Conservation (phyloP, 1,284 basidiomycete genomes). For the Spongiforma sp. region DNA sequence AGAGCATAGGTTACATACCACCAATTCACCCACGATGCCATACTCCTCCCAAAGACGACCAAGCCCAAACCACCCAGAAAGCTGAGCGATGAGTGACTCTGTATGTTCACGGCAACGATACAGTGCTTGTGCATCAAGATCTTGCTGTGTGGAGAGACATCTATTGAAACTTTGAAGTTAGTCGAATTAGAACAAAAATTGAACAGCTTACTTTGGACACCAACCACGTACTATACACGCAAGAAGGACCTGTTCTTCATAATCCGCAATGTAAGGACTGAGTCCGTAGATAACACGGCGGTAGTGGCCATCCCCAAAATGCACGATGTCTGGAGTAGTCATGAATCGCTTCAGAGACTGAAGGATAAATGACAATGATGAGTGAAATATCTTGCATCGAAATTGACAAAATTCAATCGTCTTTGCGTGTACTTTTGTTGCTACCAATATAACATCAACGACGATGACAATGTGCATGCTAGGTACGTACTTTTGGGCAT, state of each 20-base stretch:
- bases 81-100: not conserved
- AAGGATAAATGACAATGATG: not conserved
- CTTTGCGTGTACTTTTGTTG: not conserved
- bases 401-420: not conserved
- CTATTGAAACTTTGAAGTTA: not conserved
- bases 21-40: not conserved
- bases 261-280: conserved; percentile 13
- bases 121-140: not conserved
- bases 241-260: conserved; percentile 11
- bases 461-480: not conserved
- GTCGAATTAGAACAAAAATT: not conserved
- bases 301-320: conserved; percentile 1
- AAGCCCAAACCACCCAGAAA: not conserved
- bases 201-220: conserved; percentile 1
- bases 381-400: not conserved
- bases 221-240: conserved; percentile 3
- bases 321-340: not conserved
- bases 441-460: not conserved
- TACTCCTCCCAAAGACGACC: conserved; percentile 4
- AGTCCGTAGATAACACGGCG: not conserved
- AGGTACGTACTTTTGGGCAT: conserved; percentile 39
- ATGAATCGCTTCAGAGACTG: not conserved
- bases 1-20: conserved; percentile 1
- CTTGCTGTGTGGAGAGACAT: not conserved
- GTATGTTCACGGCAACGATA: not conserved